Evolutionary conservation across 1,284 basidiomycete species (phyloP).

Genomic region (Ustilago cynodontis): DNA sequence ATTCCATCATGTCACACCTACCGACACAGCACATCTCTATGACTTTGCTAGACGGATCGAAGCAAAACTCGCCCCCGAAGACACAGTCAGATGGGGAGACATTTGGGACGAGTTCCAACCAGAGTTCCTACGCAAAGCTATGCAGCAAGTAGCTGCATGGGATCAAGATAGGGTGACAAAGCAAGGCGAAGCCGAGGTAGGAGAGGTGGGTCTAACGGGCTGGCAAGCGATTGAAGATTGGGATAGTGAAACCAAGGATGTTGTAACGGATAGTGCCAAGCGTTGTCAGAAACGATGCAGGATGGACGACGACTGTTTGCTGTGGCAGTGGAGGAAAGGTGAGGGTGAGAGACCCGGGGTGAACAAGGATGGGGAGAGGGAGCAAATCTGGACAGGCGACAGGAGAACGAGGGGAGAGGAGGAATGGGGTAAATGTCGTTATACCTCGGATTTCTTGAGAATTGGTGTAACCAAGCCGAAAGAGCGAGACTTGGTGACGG

Average conservation of each 20-base stretch:
- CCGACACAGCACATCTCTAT: constrained; percentile 36
- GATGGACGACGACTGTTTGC: constrained; percentile 7
- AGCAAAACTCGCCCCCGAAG: constrained; percentile 1
- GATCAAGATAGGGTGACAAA: neutral
- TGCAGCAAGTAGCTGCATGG: neutral
- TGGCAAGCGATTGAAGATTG: constrained; percentile 47
- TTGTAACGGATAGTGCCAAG: neutral
- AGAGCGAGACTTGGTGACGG: constrained; percentile 11
- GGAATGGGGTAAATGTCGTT: constrained; percentile 32
- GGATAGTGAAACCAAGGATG: constrained; percentile 31
- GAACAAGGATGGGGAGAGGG: neutral
- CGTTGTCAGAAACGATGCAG: constrained; percentile 28
- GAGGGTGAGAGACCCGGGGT: neutral
- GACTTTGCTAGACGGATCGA: constrained; percentile 38
- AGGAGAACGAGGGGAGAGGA: neutral
- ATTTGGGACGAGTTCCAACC: constrained; percentile 48
- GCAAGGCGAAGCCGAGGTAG: neutral
- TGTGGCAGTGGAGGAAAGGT: constrained; percentile 33
- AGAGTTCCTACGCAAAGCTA: constrained; percentile 9
- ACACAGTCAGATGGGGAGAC: constrained; percentile 25
- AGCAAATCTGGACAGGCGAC: neutral
- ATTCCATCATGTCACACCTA: constrained; percentile 50
- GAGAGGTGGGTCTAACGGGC: constrained; percentile 18
- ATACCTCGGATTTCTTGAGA: constrained; percentile 24
- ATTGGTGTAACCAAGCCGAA: constrained; percentile 39